phyloP scores from a whole-genome alignment of 495 filamentous ascomycete genomes.

The Trichoderma asperelloides region DNA sequence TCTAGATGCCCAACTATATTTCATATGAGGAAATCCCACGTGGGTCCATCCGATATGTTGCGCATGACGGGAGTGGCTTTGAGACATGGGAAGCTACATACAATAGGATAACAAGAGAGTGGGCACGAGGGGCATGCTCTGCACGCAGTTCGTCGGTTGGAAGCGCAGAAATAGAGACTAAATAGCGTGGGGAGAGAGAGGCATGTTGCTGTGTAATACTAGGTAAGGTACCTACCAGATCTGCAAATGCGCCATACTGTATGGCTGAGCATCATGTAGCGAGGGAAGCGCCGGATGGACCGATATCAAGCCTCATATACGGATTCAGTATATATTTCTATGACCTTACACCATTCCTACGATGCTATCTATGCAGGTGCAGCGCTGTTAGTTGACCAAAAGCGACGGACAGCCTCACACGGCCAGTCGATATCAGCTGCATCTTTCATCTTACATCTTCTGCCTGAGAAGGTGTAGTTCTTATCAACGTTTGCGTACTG shows the following conservation, averaged over 20 bases:
- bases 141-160: not conserved
- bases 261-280: not conserved
- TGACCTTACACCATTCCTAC: not conserved
- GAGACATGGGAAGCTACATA: not conserved
- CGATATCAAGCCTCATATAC: not conserved
- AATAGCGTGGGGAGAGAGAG: constrained; percentile 1
- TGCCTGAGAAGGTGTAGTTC: not conserved
- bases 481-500: not conserved
- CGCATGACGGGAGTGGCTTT: constrained; percentile 2
- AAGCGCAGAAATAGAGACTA: not conserved
- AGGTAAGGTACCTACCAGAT: not conserved
- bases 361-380: not conserved
- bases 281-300: constrained; percentile 1
- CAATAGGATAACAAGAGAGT: not conserved
- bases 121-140: constrained; percentile 3
- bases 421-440: not conserved
- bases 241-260: not conserved
- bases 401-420: not conserved
- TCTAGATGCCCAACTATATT: not conserved
- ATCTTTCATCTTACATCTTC: not conserved
- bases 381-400: too few relatives aligned
- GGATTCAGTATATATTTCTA: too few relatives aligned
- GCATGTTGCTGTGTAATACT: not conserved
- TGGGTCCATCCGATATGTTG: not conserved
- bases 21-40: not conserved